These are phyloP conservation scores for Phytophthora ohioensis DNA, from an alignment of 352 stramenopile species.

Conservation along the genomic window DNA sequence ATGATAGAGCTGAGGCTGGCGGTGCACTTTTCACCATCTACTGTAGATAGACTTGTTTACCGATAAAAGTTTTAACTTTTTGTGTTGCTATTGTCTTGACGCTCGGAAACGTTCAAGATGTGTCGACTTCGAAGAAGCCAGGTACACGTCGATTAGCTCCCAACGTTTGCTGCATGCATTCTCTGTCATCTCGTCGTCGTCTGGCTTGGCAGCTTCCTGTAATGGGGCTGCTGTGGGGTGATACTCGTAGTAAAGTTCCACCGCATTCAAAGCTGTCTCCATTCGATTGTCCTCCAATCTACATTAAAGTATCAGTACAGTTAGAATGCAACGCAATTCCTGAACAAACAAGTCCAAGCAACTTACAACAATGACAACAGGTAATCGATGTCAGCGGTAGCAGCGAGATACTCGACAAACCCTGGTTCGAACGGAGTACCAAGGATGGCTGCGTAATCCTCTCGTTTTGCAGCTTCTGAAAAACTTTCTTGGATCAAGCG, in stretches of 20 bases:
- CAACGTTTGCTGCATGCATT: slow-evolving; percentile 20
- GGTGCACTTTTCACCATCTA: not conserved
- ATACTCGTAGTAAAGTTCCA: slow-evolving; percentile 56
- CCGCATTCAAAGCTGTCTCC: slow-evolving; percentile 39
- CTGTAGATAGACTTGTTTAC: slow-evolving; percentile 17
- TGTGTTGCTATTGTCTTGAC: slow-evolving; percentile 22
- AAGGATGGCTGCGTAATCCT: slow-evolving; percentile 37
- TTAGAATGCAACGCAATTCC: not conserved
- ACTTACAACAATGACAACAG: slow-evolving; percentile 44
- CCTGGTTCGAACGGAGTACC: slow-evolving; percentile 49
- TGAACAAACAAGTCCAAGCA: not conserved
- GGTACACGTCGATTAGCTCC: slow-evolving; percentile 31
- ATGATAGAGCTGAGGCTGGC: slow-evolving; percentile 13
- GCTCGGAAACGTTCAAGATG: slow-evolving; percentile 26
- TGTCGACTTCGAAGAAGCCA: slow-evolving; percentile 28
- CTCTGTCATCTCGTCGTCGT: not conserved
- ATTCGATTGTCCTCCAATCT: slow-evolving; percentile 56
- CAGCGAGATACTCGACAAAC: slow-evolving; percentile 62
- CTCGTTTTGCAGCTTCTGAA: slow-evolving; percentile 41
- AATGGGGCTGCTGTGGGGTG: slow-evolving; percentile 24
- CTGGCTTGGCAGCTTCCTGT: not conserved
- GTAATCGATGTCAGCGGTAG: slow-evolving; percentile 44
- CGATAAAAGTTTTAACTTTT: slow-evolving; percentile 11
- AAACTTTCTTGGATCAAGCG: slow-evolving; percentile 54
- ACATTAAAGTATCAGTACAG: slow-evolving; percentile 3